Evolutionary conservation across 495 filamentous ascomycete species (phyloP).

Genomic region (Lasiosphaeria hispida): DNA sequence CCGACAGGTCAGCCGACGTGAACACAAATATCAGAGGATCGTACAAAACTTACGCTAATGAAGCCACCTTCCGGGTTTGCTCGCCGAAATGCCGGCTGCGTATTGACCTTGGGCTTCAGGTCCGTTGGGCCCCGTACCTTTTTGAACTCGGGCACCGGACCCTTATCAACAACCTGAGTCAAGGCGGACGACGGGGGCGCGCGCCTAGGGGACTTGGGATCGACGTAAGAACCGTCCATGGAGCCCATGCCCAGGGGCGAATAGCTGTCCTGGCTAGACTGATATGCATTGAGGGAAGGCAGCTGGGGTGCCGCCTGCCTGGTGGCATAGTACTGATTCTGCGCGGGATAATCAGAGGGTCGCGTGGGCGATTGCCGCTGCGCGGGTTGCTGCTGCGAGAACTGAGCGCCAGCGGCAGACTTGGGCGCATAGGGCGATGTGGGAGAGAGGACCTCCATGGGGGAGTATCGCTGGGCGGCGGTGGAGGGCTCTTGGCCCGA

Average conservation of each 20-base stretch:
- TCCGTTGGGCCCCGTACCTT: conserved; percentile 71
- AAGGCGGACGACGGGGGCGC: conserved; percentile 46
- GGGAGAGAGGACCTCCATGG: conserved; percentile 76
- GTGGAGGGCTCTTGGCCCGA: conserved; percentile 72
- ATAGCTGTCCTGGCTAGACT: conserved; percentile 60
- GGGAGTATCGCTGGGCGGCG: conserved; percentile 88
- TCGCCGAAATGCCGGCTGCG: conserved; percentile 85
- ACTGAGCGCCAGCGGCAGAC: conserved; percentile 40
- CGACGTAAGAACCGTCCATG: conserved; percentile 70
- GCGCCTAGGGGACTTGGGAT: conserved; percentile 70
- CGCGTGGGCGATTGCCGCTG: conserved; percentile 53
- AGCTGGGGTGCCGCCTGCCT: conserved; percentile 55
- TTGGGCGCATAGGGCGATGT: conserved; percentile 51
- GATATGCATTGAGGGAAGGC: conserved; percentile 67
- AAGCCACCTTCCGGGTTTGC: conserved; percentile 98
- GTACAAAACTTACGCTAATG: conserved; percentile 73
- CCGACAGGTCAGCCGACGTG: conserved; percentile 9
- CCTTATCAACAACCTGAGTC: conserved; percentile 51
- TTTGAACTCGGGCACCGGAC: conserved; percentile 83
- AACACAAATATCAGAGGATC: background rate
- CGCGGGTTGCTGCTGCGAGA: conserved; percentile 29
- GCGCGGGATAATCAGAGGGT: conserved; percentile 44
- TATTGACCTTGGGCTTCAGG: conserved; percentile 76
- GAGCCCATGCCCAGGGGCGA: conserved; percentile 65
- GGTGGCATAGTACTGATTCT: conserved; percentile 47